phyloP scores from a whole-genome alignment of 1,284 basidiomycete genomes.

The Pulchroboletus neoregius region DNA sequence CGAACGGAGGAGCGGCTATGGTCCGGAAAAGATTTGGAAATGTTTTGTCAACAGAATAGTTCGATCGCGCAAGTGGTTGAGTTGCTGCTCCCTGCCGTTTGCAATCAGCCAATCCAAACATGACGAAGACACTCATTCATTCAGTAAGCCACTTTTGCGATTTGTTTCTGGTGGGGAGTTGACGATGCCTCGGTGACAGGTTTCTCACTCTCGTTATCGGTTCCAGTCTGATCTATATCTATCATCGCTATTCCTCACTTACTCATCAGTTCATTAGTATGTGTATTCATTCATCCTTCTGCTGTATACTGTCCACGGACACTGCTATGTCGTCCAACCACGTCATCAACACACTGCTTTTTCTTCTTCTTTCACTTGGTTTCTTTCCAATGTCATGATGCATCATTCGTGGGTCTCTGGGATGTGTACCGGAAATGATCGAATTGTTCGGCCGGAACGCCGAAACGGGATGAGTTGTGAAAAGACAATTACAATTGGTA shows the following conservation, averaged over 20 bases:
- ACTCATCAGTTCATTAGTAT: conserved; percentile 28
- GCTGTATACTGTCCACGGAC: conserved; percentile 25
- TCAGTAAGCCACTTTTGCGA: conserved; percentile 20
- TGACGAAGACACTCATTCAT: conserved; percentile 16
- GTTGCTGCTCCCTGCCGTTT: conserved; percentile 44
- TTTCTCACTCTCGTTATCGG: conserved; percentile 22
- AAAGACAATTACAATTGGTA: neutral
- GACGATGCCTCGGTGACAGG: conserved; percentile 12
- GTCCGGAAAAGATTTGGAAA: conserved; percentile 63
- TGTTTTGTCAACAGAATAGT: conserved; percentile 70
- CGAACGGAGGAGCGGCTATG: conserved; percentile 49
- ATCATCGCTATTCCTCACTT: conserved; percentile 24
- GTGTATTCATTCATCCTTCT: conserved; percentile 29
- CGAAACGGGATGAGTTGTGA: no score
- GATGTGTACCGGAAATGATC: no score
- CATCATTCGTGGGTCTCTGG: conserved; percentile 16
- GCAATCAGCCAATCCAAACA: conserved; percentile 31
- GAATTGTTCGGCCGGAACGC: no score
- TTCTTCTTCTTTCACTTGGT: neutral
- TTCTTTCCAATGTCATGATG: conserved; percentile 18
- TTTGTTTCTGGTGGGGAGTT: conserved; percentile 4
- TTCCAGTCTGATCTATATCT: conserved; percentile 28
- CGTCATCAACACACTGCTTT: conserved; percentile 22
- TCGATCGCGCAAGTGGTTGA: conserved; percentile 58
- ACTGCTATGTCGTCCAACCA: conserved; percentile 27